phyloP scores from a whole-genome alignment of 2,329 filamentous ascomycete genomes.

The Penicillium rolfsii region DNA sequence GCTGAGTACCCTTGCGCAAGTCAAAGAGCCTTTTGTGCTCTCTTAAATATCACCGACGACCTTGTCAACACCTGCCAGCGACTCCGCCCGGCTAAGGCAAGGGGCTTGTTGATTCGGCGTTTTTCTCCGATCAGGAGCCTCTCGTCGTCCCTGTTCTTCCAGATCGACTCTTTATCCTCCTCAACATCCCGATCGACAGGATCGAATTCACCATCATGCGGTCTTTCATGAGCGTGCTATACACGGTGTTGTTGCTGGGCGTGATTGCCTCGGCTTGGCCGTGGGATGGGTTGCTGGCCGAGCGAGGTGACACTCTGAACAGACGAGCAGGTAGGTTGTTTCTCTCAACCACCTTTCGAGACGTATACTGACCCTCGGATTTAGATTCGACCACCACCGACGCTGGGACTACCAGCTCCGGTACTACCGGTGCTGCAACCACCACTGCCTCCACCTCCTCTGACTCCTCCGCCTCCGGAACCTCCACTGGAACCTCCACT shows the following conservation, averaged over 20 bases:
- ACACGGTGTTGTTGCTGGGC: conserved; percentile 38
- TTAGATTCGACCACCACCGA: conserved; percentile 28
- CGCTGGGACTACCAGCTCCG: conserved; percentile 18
- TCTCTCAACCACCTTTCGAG: background rate
- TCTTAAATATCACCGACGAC: background rate
- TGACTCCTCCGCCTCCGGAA: conserved; percentile 24
- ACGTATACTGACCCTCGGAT: conserved; percentile 8
- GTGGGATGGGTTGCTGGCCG: conserved; percentile 26
- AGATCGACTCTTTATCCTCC: conserved; percentile 5
- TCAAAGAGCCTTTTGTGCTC: background rate
- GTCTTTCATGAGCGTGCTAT: conserved; percentile 38
- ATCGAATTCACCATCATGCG: conserved; percentile 36
- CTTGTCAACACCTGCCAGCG: background rate
- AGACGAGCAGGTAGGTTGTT: conserved; percentile 33
- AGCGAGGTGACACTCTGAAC: conserved; percentile 27
- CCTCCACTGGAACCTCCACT: conserved; percentile 12
- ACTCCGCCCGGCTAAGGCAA: conserved; percentile 19
- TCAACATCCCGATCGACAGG: conserved; percentile 10
- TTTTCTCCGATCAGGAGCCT: conserved; percentile 18
- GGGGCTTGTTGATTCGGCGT: conserved; percentile 23
- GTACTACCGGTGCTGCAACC: conserved; percentile 1
- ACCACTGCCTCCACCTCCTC: conserved; percentile 19
- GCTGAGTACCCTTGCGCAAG: background rate
- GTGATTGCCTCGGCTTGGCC: conserved; percentile 38
- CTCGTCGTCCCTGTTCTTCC: conserved; percentile 6